Base-by-base conservation (phyloP, 805 yeast species). In the Candida yuanshanica region DNA sequence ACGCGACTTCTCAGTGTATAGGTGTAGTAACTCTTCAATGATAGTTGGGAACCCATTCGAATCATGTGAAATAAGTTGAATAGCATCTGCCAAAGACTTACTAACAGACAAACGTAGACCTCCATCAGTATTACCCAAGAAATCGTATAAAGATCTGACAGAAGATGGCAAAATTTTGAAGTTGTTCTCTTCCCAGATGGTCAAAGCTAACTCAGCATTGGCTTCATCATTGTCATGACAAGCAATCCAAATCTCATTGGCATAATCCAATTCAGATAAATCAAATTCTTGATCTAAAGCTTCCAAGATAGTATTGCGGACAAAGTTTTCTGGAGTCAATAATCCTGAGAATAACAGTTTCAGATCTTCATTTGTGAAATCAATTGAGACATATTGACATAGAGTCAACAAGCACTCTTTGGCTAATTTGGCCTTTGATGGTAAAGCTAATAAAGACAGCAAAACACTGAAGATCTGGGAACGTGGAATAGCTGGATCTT, bases 101-200 rank as follows among this genome's bases (percentile, higher is more conserved):
- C 96, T 90, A 33, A 80, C 71, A 5, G 95, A 81, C 8, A 78
- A 59, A 45, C 97, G 75, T 38, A 88, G 62, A 40, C 89, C 88
- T 33, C 79, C 69, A 50, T 84, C 85, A 17, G 56, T 55, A 40
- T 72, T 70, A 20, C 70, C 78, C 37, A 84, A 64, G 54, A 63
- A 81, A 1, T 55, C 40, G 24, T 79, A 61, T 37, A 88, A 69
- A 21, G 68, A 58, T 3, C 53, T 45, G 0, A 84, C 70, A 1
- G 81, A 67, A 4, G 64, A 62, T 0, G 53, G 51, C 4, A 70
- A 65, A 33, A 83, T 55, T n/a, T 55, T 48, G 45, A 82, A 79
- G 2, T 66, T 66, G 57, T 79, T 86, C 50, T 89, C 96, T 25
- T 77, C 74, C 97, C 97, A 93, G 44, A 93, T 85, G 1, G 91